Base-by-base conservation (phyloP, 805 yeast species). In the Saccharomyces mikatae region DNA sequence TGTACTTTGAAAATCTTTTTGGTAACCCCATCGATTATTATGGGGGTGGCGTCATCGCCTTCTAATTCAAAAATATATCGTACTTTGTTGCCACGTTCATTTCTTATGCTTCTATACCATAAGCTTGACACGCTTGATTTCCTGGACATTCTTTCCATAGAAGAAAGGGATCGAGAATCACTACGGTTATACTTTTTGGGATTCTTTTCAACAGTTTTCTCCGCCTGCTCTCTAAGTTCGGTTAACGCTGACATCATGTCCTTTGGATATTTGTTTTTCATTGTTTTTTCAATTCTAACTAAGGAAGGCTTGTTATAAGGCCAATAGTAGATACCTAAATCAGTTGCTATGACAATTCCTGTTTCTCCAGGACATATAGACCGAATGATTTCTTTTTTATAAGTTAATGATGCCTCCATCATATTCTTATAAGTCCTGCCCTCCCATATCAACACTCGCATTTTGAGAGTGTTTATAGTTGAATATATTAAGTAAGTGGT, bases 391-490 rank as follows among this genome's bases (percentile, higher is more conserved):
- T 66, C 69, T 14, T 55, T 57, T 6, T 55, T 58, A 32, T 46
- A 54, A 6, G 64, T 57, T 22, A 67, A 51, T 4, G 55, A 46
- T 3, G 63, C 54, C 48, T 67, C 71, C 1, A 59, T 54, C 56
- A 66, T 61, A 36, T 56, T 57, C 47, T 58, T 60, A 54, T 67
- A 68, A 5, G 52, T 41, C 46, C 66, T 59, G 2, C 64, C 69
- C 28, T 58, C 58, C 72, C 72, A 67, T n/a, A 63, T 53, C 31
- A 67, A 58, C 47, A 65, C 49, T 52, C 66, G 60, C 41, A 69
- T 41, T 26, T 60, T 67, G 4, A 61, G 27, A 6, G 52, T 48
- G 6, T 55, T 53, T 28, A 48, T 58, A 10, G 62, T 61, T 4
- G 61, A 54, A 46, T 63, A 62, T 3, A 64, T 41, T 11, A 66